Evolutionary conservation across 2,329 filamentous ascomycete species (phyloP), one percentile per base, ranked within the genome.

Genomic region (Aureobasidium lini): DNA sequence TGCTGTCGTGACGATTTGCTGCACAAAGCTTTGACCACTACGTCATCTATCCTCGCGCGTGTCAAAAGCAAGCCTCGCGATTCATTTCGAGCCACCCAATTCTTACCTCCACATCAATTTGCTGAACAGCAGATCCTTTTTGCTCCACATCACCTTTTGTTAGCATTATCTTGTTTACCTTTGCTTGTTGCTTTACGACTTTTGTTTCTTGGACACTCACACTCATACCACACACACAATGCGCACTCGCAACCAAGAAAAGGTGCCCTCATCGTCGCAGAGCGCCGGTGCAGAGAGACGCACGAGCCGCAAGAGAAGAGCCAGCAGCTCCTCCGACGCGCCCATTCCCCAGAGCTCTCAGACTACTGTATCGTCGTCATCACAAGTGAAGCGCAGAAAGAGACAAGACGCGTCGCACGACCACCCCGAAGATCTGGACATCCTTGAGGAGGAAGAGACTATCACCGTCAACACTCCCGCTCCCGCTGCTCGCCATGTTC

Each of bases 401-500:
- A 42, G 48, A 56, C 62, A 59, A 23, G 52, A 56, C 52, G 48
- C 59, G 42, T 58, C 52, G 15, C 34, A 31, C 28, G 49, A 46
- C 18, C 60, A 58, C 10, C 62, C 60, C 32, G 53, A 54, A 34
- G 44, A 59, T 15, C 47, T 54, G 10, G 18, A 37, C 18, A 28
- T 59, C 4, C 40, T 43, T 16, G 49, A 59, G 7, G 49, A 59
- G 31, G 59, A 61, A 28, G 47, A 60, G 4, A 15, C 15, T 16
- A 37, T 39, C 44, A 50, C 57, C 16, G 16, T 48, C 44, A 34
- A 39, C 10, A 60, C 64, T 15, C 66, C 57, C 13, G 46, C 57
- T 32, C 64, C 57, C 18, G 29, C 57, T 28, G 15, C 32, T 13
- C 57, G 66, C 56, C 68, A 69, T 60, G 68, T 71, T 29, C 66